phyloP scores from a whole-genome alignment of 306 rosid genomes.

The Ormosia emarginata region DNA sequence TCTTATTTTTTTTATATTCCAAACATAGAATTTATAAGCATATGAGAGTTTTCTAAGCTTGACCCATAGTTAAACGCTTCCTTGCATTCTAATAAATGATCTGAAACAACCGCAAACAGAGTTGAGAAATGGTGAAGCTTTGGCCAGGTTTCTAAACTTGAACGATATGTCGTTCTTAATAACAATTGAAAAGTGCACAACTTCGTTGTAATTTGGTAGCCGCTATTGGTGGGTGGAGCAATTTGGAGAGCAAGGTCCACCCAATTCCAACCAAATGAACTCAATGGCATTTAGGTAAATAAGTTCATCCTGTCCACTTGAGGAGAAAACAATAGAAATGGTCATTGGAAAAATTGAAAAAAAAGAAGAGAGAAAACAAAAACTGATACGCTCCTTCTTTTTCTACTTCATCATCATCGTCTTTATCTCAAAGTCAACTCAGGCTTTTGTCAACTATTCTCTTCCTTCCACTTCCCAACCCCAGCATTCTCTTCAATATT shows the following conservation, averaged over 20 bases:
- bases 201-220: neutral
- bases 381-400: neutral
- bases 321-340: neutral
- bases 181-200: neutral
- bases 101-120: neutral
- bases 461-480: slow-evolving; percentile 2
- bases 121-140: neutral
- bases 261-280: neutral
- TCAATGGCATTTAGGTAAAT: neutral
- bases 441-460: slow-evolving; percentile 54
- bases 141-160: neutral
- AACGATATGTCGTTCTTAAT: too few species aligned
- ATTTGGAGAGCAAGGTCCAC: neutral
- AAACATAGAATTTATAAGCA: too few species aligned
- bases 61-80: too few species aligned
- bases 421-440: slow-evolving; percentile 32
- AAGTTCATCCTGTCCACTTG: neutral
- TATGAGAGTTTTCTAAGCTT: too few species aligned
- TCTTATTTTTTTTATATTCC: too few species aligned
- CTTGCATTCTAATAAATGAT: too few species aligned
- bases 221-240: neutral
- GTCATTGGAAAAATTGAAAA: neutral
- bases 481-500: neutral
- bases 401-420: neutral
- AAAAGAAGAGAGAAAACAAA: neutral